phyloP scores from a whole-genome alignment of 441 rosid species.

The Bocquillonia castaneifolia region DNA sequence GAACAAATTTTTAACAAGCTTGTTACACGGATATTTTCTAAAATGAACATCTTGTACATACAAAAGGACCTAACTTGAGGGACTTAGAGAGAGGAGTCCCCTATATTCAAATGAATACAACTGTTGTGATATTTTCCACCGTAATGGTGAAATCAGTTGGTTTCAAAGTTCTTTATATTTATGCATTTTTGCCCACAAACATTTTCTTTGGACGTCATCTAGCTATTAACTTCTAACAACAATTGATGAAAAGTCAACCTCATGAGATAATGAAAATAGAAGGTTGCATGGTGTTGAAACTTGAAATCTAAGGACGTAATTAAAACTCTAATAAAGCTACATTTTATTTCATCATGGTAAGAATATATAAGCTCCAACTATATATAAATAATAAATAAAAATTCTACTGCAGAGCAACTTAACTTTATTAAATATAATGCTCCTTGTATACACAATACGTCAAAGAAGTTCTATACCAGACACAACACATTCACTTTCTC shows the following conservation, averaged over 20 bases:
- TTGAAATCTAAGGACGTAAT: not conserved
- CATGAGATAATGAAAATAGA: not conserved
- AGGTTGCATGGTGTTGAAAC: not conserved
- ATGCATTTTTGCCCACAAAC: not conserved
- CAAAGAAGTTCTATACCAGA: not conserved
- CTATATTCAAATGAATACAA: not conserved
- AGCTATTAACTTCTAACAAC: not conserved
- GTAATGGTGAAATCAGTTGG: not conserved
- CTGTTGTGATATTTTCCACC: not conserved
- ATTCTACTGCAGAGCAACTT: not conserved
- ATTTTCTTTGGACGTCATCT: not conserved
- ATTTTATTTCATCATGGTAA: not conserved
- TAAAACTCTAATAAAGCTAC: not conserved
- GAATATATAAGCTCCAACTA: not conserved
- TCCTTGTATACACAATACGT: not conserved
- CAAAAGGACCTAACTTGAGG: not conserved
- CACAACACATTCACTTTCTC: not conserved
- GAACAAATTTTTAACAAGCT: conserved; percentile 9
- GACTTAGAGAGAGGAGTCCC: not conserved
- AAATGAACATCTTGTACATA: not conserved
- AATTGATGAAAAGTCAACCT: not conserved
- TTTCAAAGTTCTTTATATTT: not conserved
- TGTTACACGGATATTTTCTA: not conserved
- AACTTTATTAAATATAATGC: not conserved
- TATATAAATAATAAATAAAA: not conserved